phyloP scores from a whole-genome alignment of 371 early-diverging fungal species.

The Smittium culicis region DNA sequence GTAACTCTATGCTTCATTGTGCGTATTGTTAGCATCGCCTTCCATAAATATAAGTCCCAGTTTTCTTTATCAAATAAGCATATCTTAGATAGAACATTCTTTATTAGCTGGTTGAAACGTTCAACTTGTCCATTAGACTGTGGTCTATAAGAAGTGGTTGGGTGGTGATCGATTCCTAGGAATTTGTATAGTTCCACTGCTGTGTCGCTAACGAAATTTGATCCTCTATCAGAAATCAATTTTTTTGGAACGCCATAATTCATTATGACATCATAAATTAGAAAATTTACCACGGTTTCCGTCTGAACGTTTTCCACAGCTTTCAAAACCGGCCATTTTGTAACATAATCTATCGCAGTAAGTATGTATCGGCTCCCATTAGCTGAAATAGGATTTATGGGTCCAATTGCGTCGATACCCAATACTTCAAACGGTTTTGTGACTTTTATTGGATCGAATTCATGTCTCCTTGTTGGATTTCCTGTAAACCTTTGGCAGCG shows the following conservation, averaged over 20 bases:
- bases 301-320: background rate
- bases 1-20: background rate
- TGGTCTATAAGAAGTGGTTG: conserved; percentile 23
- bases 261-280: conserved; percentile 16
- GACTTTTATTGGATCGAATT: conserved; percentile 4
- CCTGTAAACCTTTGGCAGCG: background rate
- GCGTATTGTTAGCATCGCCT: background rate
- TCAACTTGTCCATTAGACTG: conserved; percentile 24
- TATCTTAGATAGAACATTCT: background rate
- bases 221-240: conserved; percentile 28
- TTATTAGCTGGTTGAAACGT: conserved; percentile 16
- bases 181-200: conserved; percentile 9
- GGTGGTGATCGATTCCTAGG: conserved; percentile 9
- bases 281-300: conserved; percentile 12
- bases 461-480: background rate
- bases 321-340: background rate
- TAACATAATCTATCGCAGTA: background rate
- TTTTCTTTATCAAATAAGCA: background rate
- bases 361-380: background rate
- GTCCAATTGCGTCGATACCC: conserved; percentile 11
- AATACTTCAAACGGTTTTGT: conserved; percentile 7
- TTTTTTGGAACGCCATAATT: conserved; percentile 24
- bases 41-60: conserved; percentile 4
- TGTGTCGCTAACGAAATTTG: conserved; percentile 18
- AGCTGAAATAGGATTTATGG: background rate